These are phyloP conservation scores for Fusarium udum DNA, from an alignment of 2,329 filamentous ascomycete genomes.

Conservation along the genomic window DNA sequence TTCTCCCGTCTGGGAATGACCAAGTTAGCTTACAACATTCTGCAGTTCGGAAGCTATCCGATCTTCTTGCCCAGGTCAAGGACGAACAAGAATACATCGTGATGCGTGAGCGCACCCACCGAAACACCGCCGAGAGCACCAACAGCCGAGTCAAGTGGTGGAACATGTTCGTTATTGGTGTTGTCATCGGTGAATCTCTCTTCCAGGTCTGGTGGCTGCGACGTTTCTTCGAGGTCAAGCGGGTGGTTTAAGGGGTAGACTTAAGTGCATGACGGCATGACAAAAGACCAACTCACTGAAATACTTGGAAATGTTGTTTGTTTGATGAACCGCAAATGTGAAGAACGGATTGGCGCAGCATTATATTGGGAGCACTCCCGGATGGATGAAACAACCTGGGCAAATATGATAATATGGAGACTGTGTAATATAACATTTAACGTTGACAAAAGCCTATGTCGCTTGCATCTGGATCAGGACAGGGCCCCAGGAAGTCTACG, in stretches of 20 bases:
- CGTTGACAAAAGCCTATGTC: conserved; percentile 13
- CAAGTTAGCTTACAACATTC: not conserved
- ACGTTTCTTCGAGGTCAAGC: conserved; percentile 92
- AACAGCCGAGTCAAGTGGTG: conserved; percentile 99
- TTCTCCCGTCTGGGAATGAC: not conserved
- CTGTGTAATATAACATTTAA: conserved; percentile 35
- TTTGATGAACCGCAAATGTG: conserved; percentile 25
- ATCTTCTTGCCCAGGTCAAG: conserved; percentile 90
- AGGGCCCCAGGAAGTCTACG: not conserved
- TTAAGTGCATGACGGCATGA: conserved; percentile 3
- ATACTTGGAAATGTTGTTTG: conserved; percentile 20
- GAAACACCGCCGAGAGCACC: conserved; percentile 98
- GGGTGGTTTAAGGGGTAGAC: conserved; percentile 62
- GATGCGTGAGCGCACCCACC: conserved; percentile 91
- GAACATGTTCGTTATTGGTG: conserved; percentile 94
- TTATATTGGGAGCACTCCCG: conserved; percentile 21
- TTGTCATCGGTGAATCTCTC: conserved; percentile 89
- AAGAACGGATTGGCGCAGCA: conserved; percentile 37
- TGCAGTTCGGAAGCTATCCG: conserved; percentile 81
- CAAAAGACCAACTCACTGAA: conserved; percentile 1
- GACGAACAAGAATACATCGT: conserved; percentile 99
- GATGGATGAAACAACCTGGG: conserved; percentile 32
- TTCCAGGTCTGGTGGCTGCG: conserved; percentile 99
- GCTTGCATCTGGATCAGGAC: not conserved
- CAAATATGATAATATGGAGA: conserved; percentile 35